A percentile compares a stretch with the other conserved stretches of the same genome.
Evolutionary conservation across 1,284 basidiomycete genomes (phyloP).

Genomic region (Ceratobasidium theobromae): DNA sequence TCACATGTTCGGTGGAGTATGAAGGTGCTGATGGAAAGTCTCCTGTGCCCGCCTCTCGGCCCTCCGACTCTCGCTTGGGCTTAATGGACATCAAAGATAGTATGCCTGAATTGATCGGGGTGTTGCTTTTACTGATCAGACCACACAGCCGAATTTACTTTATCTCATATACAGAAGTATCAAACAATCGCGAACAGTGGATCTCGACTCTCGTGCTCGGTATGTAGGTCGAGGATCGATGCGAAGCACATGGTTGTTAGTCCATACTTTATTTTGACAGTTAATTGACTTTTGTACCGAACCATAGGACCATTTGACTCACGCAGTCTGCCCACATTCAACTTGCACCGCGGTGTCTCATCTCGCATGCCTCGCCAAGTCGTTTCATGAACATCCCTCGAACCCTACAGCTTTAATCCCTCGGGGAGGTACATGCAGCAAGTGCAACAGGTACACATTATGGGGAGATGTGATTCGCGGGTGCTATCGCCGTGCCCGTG

Average conservation of each 20-base stretch:
- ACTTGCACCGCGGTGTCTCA: constrained; percentile 62
- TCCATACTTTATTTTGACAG: neutral
- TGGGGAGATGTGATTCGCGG: constrained; percentile 77
- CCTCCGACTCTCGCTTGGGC: constrained; percentile 53
- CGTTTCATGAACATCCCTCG: constrained; percentile 37
- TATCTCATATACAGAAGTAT: constrained; percentile 57
- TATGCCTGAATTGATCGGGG: constrained; percentile 43
- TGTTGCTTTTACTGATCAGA: neutral
- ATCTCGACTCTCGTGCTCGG: constrained; percentile 49
- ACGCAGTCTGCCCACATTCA: constrained; percentile 53
- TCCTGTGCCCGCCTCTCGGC: constrained; percentile 44
- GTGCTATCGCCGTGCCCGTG: constrained; percentile 59
- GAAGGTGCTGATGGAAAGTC: constrained; percentile 71
- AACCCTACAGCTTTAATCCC: constrained; percentile 54
- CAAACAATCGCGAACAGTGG: constrained; percentile 46
- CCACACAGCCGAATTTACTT: constrained; percentile 53
- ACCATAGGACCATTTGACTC: constrained; percentile 57
- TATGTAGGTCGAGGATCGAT: constrained; percentile 55
- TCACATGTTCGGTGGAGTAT: constrained; percentile 57
- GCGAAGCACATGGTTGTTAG: constrained; percentile 50
- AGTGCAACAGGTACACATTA: constrained; percentile 56
- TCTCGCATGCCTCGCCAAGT: constrained; percentile 63
- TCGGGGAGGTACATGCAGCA: constrained; percentile 59
- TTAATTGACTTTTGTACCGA: neutral
- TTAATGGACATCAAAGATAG: constrained; percentile 69